Conservation (phyloP, 495 filamentous ascomycete species). For the Neurospora cerealis region DNA sequence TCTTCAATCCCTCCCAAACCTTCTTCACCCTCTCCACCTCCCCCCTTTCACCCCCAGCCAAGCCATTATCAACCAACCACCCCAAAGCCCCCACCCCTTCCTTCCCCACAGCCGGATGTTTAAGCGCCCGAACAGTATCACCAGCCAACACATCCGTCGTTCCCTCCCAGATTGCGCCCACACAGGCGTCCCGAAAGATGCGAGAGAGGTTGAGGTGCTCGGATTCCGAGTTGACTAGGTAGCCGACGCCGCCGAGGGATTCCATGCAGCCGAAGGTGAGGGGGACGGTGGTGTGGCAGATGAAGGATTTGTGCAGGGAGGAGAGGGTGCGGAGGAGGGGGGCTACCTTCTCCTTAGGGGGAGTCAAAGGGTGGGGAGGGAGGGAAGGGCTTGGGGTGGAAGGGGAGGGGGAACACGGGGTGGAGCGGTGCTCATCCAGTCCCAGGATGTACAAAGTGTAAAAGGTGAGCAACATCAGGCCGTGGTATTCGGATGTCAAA, state of each 20-base stretch:
- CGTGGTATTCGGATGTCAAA: constrained; percentile 37
- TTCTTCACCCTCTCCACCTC: background rate
- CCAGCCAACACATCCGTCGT: constrained; percentile 60
- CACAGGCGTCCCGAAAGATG: constrained; percentile 53
- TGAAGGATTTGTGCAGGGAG: constrained; percentile 54
- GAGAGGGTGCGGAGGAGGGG: constrained; percentile 54
- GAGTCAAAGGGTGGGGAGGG: background rate
- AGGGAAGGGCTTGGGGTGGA: background rate
- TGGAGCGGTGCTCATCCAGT: constrained; percentile 11
- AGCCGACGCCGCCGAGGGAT: constrained; percentile 65
- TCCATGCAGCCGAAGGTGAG: constrained; percentile 59
- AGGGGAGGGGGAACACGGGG: background rate
- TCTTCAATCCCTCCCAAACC: constrained; percentile 17
- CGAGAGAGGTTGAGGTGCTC: constrained; percentile 54
- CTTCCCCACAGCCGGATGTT: constrained; percentile 32
- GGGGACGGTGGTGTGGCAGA: constrained; percentile 39
- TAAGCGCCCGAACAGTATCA: constrained; percentile 49
- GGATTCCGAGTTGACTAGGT: constrained; percentile 52
- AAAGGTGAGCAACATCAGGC: constrained; percentile 48
- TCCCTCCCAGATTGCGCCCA: constrained; percentile 66
- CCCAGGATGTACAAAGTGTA: constrained; percentile 46
- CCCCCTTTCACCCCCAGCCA: background rate
- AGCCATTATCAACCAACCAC: constrained; percentile 17
- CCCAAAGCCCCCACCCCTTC: constrained; percentile 32
- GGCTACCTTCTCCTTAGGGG: constrained; percentile 3